Evolutionary conservation across 306 rosid species (phyloP).

Genomic region (Cucumis melo): DNA sequence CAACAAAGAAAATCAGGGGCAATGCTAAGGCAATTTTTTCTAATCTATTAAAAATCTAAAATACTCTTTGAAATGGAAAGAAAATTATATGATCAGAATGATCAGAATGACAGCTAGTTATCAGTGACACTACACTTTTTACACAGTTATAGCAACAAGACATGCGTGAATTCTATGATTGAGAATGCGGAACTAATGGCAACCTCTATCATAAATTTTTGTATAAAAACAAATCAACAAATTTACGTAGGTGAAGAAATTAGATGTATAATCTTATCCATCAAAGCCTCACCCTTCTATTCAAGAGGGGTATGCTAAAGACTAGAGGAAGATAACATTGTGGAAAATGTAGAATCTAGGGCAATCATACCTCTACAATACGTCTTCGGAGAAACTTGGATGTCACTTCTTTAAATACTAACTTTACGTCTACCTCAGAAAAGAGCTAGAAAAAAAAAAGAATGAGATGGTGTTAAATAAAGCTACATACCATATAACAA

Average conservation of each 20-base stretch:
- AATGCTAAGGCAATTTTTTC: not conserved
- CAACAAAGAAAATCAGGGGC: not conserved
- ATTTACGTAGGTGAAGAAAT: not conserved
- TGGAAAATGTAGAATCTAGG: not conserved
- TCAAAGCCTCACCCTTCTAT: not conserved
- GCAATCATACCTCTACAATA: conserved; percentile 74
- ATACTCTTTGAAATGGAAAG: not conserved
- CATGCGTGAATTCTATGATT: not conserved
- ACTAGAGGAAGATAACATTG: not conserved
- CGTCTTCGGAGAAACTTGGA: conserved; percentile 74
- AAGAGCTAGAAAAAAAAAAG: conserved; percentile 39
- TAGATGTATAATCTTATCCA: not conserved
- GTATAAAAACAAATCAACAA: not conserved
- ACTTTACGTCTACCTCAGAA: conserved; percentile 91
- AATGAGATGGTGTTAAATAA: not conserved
- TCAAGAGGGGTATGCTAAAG: not conserved
- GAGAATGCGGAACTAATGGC: not conserved
- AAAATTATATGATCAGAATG: not conserved
- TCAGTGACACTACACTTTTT: not conserved
- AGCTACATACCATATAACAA: not conserved
- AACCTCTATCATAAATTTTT: not conserved
- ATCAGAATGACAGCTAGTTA: not conserved
- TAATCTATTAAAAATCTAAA: not conserved
- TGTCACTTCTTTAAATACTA: conserved; percentile 86
- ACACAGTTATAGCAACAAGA: not conserved